phyloP scores from a whole-genome alignment of 2,329 filamentous ascomycete species.

The Calonectria pauciramosa region DNA sequence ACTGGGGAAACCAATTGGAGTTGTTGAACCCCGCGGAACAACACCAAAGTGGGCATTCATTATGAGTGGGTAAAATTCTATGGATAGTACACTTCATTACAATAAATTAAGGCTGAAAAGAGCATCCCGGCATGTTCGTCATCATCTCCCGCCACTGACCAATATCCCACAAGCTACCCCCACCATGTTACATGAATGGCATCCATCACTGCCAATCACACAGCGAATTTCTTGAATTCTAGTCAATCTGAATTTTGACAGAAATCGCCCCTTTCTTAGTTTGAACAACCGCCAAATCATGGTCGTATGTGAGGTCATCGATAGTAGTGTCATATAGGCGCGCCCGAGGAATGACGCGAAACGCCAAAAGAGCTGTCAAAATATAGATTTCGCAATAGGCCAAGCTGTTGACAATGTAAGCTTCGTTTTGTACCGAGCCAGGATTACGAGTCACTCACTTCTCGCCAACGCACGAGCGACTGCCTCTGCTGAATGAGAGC shows the following conservation, averaged over 20 bases:
- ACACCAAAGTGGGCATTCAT: not conserved
- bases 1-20: not conserved
- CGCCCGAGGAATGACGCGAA: slow-evolving; percentile 31
- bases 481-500: slow-evolving; percentile 38
- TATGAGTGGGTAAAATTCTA: not conserved
- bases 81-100: not conserved
- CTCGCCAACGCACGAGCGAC: slow-evolving; percentile 40
- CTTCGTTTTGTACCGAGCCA: rapidly evolving
- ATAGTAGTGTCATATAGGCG: slow-evolving; percentile 32
- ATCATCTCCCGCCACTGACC: not conserved
- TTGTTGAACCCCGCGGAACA: not conserved
- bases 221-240: not conserved
- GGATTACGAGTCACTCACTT: slow-evolving; percentile 18
- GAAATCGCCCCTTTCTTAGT: slow-evolving; percentile 39
- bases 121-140: not conserved
- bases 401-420: slow-evolving; percentile 24
- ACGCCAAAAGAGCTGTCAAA: slow-evolving; percentile 29
- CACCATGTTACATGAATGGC: no score
- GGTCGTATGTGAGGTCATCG: slow-evolving; percentile 37
- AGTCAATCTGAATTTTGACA: slow-evolving; percentile 25
- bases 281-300: slow-evolving; percentile 39
- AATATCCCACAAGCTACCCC: not conserved
- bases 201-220: not conserved
- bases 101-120: not conserved
- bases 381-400: slow-evolving; percentile 39